phyloP scores from a whole-genome alignment of 805 yeast genomes.

The Candida maesae region DNA sequence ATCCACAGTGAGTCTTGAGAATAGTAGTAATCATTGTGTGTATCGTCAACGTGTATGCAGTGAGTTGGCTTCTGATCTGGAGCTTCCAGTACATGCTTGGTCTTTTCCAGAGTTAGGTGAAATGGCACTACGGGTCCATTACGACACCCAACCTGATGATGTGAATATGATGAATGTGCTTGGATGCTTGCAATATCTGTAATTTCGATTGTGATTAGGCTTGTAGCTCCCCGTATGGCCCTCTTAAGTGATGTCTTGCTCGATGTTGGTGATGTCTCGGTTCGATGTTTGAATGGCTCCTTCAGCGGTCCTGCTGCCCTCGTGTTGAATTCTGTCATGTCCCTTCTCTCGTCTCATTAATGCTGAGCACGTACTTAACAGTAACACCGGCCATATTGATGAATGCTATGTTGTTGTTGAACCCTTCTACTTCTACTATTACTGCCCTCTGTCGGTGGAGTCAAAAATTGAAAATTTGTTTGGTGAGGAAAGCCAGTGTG shows the following conservation, averaged over 20 bases:
- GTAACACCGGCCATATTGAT: conserved; percentile 91
- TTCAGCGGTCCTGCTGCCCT: not conserved
- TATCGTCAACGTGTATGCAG: too few relatives aligned
- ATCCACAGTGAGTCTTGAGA: too few relatives aligned
- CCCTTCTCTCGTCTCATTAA: not conserved
- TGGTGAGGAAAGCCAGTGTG: conserved; percentile 11
- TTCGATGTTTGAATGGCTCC: not conserved
- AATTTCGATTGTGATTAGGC: too few relatives aligned
- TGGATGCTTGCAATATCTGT: not conserved
- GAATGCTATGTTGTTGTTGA: conserved; percentile 11
- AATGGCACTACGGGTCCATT: not conserved
- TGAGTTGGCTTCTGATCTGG: too few relatives aligned
- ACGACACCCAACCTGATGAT: not conserved
- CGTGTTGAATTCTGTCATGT: not conserved
- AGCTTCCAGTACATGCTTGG: too few relatives aligned
- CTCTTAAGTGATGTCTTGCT: too few relatives aligned
- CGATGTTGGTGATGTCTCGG: not conserved
- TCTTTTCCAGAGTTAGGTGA: too few relatives aligned
- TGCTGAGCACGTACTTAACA: conserved; percentile 76
- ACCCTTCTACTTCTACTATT: conserved; percentile 26
- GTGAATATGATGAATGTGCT: not conserved
- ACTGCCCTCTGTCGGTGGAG: conserved; percentile 12
- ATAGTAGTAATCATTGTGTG: too few relatives aligned
- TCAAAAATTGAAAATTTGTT: conserved; percentile 16
- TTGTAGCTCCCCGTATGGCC: too few relatives aligned